Evolutionary conservation across 306 rosid genomes (phyloP).

Genomic region (Casuarina cunninghamiana): DNA sequence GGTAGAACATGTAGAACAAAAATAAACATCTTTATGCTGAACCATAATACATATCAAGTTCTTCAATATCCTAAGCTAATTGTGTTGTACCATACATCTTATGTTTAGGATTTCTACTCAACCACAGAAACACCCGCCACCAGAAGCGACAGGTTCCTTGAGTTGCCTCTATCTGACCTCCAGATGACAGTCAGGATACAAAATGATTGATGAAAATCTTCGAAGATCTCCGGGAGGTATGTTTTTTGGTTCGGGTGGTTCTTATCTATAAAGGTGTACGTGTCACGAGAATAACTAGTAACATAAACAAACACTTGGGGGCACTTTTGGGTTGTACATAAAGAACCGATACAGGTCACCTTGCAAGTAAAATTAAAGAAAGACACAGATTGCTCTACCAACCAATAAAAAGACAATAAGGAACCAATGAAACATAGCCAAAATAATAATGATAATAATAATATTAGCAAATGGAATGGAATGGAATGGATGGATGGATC

Average conservation of each 20-base stretch:
- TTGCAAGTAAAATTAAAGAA: slow-evolving; percentile 5
- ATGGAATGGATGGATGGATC: background rate
- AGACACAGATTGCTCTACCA: background rate
- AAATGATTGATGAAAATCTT: slow-evolving; percentile 20
- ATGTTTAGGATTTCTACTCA: slow-evolving; percentile 27
- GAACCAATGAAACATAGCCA: background rate
- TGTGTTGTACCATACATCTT: slow-evolving; percentile 1
- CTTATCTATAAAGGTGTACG: slow-evolving; percentile 17
- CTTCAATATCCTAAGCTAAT: background rate
- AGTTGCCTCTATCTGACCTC: slow-evolving; percentile 15
- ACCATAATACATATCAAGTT: slow-evolving; percentile 15
- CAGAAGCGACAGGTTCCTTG: slow-evolving; percentile 4
- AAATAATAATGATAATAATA: too few relatives aligned
- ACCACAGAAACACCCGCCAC: slow-evolving; percentile 30
- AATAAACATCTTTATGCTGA: slow-evolving; percentile 6
- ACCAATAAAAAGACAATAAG: background rate
- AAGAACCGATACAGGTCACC: slow-evolving; percentile 17
- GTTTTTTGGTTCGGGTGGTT: background rate
- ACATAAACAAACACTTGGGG: slow-evolving; percentile 17
- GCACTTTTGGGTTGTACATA: slow-evolving; percentile 27
- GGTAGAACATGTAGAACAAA: slow-evolving; percentile 15
- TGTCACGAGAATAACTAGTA: slow-evolving; percentile 39
- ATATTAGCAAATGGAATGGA: background rate
- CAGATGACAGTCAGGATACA: slow-evolving; percentile 32
- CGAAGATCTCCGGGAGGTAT: background rate